phyloP scores from a whole-genome alignment of 2,329 filamentous ascomycete genomes.

The Neopestalotiopsis rosae region DNA sequence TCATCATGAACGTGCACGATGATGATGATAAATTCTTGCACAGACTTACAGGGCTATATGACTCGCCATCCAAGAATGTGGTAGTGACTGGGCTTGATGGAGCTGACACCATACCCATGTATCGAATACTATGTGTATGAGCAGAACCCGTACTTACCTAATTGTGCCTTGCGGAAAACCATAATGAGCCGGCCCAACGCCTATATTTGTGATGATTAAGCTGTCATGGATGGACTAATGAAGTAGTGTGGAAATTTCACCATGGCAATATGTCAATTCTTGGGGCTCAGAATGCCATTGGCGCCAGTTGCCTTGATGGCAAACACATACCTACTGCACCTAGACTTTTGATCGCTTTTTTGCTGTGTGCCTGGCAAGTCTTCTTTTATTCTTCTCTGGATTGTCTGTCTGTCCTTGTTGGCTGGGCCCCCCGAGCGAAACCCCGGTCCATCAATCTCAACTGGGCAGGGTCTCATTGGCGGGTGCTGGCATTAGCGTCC shows the following conservation, averaged over 20 bases:
- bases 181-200: background rate
- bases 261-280: background rate
- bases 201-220: background rate
- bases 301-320: background rate
- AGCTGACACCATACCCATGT: too few species aligned
- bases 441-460: background rate
- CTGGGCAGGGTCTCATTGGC: conserved; percentile 1
- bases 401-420: background rate
- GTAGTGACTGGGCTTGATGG: too few species aligned
- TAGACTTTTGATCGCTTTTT: background rate
- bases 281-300: background rate
- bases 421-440: too few species aligned
- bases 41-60: too few species aligned
- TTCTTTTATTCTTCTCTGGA: background rate
- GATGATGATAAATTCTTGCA: too few species aligned
- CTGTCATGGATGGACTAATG: background rate
- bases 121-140: too few species aligned
- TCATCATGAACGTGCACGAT: too few species aligned
- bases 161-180: background rate
- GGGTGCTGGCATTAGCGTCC: conserved; percentile 3
- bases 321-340: background rate
- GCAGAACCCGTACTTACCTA: too few species aligned
- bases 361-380: background rate
- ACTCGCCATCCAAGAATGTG: too few species aligned
- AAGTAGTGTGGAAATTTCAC: too few species aligned